phyloP scores from a whole-genome alignment of 1,139 yeast genomes.

The Wickerhamomyces sp. region DNA sequence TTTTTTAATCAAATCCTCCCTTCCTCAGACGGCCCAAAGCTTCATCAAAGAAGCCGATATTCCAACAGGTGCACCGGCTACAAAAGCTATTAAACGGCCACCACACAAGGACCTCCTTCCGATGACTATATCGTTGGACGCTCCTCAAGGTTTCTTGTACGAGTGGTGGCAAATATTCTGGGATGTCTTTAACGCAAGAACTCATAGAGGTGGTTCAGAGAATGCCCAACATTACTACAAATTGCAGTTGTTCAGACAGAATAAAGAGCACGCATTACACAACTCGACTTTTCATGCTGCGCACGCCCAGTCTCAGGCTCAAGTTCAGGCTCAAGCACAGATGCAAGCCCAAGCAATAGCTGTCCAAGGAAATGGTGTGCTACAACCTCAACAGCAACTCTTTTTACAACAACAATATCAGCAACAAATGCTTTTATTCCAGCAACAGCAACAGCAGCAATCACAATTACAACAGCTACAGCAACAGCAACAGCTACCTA shows the following conservation, averaged over 20 bases:
- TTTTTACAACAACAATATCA: conserved; percentile 26
- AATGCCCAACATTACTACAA: conserved; percentile 72
- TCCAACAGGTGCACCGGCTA: conserved; percentile 22
- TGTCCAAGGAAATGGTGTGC: conserved; percentile 13
- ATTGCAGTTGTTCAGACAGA: conserved; percentile 59
- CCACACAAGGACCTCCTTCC: conserved; percentile 40
- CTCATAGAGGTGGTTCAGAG: conserved; percentile 55
- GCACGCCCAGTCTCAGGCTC: conserved; percentile 24
- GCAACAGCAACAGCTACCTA: conserved; percentile 12
- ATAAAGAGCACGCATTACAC: conserved; percentile 51
- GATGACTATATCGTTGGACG: conserved; percentile 57
- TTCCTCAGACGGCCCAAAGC: conserved; percentile 65
- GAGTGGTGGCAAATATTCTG: conserved; percentile 98
- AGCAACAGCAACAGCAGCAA: conserved; percentile 26
- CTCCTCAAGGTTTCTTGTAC: conserved; percentile 81
- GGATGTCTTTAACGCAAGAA: conserved; percentile 86
- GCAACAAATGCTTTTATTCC: conserved; percentile 23
- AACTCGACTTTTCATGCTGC: conserved; percentile 40
- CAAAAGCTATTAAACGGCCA: conserved; percentile 19
- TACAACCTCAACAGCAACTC: conserved; percentile 24
- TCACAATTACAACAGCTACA: conserved; percentile 18
- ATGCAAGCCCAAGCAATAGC: conserved; percentile 14
- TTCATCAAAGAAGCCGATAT: conserved; percentile 71
- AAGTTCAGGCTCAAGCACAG: conserved; percentile 16
- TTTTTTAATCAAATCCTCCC: conserved; percentile 70